phyloP scores from a whole-genome alignment of 2,329 filamentous ascomycete genomes.

The Aspergillus pseudotamarii region DNA sequence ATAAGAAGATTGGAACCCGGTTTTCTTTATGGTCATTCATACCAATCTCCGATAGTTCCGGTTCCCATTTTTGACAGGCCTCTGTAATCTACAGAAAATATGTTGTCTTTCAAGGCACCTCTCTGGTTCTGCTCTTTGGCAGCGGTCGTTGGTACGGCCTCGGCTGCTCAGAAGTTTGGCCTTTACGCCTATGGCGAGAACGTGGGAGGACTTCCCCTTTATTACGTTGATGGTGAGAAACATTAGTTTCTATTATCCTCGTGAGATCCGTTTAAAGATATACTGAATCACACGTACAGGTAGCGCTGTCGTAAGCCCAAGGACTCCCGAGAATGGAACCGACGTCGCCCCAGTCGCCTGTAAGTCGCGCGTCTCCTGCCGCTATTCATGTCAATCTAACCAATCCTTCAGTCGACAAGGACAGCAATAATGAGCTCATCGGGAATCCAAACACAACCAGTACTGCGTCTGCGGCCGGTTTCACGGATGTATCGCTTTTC shows the following conservation, averaged over 20 bases:
- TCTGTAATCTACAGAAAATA: not conserved
- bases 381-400: not conserved
- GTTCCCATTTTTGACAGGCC: not conserved
- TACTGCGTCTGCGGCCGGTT: not conserved
- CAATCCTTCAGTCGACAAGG: not conserved
- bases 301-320: not conserved
- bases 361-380: not conserved
- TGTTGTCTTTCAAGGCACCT: not conserved
- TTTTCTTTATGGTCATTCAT: too few relatives aligned
- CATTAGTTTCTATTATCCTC: too few relatives aligned
- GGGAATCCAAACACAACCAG: constrained; percentile 14
- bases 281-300: not conserved
- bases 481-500: constrained; percentile 11
- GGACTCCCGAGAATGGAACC: not conserved
- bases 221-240: constrained; percentile 14
- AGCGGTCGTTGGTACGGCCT: not conserved
- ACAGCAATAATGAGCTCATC: constrained; percentile 5
- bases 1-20: not conserved
- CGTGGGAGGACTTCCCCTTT: constrained; percentile 16
- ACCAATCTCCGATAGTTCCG: not conserved
- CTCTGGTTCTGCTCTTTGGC: not conserved
- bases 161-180: not conserved
- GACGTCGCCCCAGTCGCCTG: not conserved
- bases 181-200: constrained; percentile 18
- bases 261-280: not conserved